Evolutionary conservation across 352 stramenopile species (phyloP).

Genomic region (Pythium dissimile): DNA sequence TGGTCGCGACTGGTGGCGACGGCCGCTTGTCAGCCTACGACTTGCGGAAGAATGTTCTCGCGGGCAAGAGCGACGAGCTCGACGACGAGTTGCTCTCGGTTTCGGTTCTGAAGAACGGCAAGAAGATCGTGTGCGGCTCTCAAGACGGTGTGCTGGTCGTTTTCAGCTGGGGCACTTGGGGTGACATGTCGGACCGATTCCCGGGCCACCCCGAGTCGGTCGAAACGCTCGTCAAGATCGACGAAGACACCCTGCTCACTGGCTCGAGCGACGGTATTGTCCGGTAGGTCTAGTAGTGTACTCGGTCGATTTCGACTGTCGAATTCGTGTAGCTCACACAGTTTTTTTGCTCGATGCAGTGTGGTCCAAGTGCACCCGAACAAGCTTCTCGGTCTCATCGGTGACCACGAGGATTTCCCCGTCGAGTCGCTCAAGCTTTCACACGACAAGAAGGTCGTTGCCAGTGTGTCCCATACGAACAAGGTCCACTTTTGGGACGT

Average conservation of each 20-base stretch:
- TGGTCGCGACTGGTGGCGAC: conserved; percentile 91
- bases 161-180: conserved; percentile 95
- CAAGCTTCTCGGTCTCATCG: conserved; percentile 95
- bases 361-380: conserved; percentile 95
- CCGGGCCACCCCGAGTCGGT: conserved; percentile 93
- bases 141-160: conserved; percentile 94
- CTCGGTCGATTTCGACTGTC: too few species aligned
- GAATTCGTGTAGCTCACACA: too few species aligned
- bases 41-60: conserved; percentile 78
- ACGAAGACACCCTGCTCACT: conserved; percentile 96
- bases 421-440: conserved; percentile 91
- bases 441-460: conserved; percentile 87
- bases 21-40: conserved; percentile 91
- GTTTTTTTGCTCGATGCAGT: conserved; percentile 23
- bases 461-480: conserved; percentile 92
- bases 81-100: conserved; percentile 79
- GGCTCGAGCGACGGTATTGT: conserved; percentile 95
- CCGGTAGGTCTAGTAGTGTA: too few species aligned
- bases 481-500: conserved; percentile 96
- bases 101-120: conserved; percentile 83
- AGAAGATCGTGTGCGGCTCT: conserved; percentile 94
- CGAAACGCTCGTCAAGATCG: conserved; percentile 94
- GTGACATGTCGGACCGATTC: conserved; percentile 95
- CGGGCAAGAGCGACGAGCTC: conserved; percentile 80
- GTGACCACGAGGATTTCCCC: conserved; percentile 94